These are phyloP conservation scores for Diplogelasinospora grovesii DNA, from an alignment of 495 filamentous ascomycete genomes.

Conservation along the genomic window DNA sequence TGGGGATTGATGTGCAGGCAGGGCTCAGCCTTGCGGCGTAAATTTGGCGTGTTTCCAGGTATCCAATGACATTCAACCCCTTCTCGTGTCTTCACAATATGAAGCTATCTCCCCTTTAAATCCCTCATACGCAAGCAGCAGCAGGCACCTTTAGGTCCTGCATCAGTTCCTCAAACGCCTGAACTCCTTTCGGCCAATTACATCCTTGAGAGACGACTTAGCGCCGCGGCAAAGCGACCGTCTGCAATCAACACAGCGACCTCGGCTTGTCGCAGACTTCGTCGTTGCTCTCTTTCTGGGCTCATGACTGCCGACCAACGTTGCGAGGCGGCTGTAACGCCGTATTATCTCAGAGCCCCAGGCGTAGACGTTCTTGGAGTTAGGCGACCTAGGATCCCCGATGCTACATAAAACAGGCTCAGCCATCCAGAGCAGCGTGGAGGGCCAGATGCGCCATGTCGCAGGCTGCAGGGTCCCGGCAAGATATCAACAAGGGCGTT, in stretches of 20 bases:
- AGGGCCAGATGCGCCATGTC: too few species aligned
- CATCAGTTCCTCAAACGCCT: slow-evolving; percentile 23
- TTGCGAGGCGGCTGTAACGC: slow-evolving; percentile 19
- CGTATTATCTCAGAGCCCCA: slow-evolving; percentile 27
- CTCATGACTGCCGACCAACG: too few species aligned
- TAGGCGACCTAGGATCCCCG: slow-evolving; percentile 24
- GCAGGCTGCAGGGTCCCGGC: too few species aligned
- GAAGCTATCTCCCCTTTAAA: slow-evolving; percentile 20
- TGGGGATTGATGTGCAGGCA: too few species aligned
- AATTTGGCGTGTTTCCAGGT: too few species aligned
- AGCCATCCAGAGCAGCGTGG: slow-evolving; percentile 22
- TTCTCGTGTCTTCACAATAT: too few species aligned
- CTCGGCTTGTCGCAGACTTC: slow-evolving; percentile 13
- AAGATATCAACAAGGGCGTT: too few species aligned
- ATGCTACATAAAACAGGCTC: slow-evolving; percentile 26
- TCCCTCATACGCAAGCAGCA: slow-evolving; percentile 7
- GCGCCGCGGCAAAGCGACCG: slow-evolving; percentile 8
- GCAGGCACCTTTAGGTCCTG: slow-evolving; percentile 15
- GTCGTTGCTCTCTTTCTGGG: not conserved
- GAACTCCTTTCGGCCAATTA: not conserved
- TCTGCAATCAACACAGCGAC: slow-evolving; percentile 12
- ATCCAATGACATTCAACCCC: too few species aligned
- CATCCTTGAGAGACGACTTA: too few species aligned
- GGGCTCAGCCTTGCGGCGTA: too few species aligned
- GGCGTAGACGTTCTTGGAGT: slow-evolving; percentile 24